phyloP scores from a whole-genome alignment of 257 asterid genomes.

The Gentiana straminea region DNA sequence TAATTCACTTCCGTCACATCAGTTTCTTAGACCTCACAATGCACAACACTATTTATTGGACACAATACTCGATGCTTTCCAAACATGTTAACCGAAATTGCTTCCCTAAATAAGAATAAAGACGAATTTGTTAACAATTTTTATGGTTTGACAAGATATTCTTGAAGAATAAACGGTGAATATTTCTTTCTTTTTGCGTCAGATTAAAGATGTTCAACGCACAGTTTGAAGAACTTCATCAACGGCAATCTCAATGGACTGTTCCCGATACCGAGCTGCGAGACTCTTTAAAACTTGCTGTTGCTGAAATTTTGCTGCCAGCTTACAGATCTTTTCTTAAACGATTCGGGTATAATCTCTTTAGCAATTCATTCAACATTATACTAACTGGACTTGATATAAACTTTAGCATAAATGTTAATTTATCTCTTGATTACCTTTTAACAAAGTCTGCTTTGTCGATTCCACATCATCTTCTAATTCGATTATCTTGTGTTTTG shows the following conservation, averaged over 20 bases:
- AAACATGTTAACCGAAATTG: too few species aligned
- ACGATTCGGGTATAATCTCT: constrained; percentile 57
- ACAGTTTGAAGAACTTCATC: constrained; percentile 98
- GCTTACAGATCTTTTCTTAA: constrained; percentile 93
- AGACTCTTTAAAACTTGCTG: constrained; percentile 92
- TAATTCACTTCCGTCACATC: too few species aligned
- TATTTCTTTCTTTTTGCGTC: constrained; percentile 6
- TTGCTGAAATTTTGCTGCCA: constrained; percentile 91
- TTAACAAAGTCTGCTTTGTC: too few species aligned
- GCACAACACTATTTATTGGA: too few species aligned
- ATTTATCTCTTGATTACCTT: too few species aligned
- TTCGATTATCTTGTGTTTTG: not conserved
- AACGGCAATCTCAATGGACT: constrained; percentile 97
- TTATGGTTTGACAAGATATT: constrained; percentile 8
- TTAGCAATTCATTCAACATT: too few species aligned
- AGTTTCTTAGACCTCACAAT: too few species aligned
- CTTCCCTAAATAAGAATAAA: too few species aligned
- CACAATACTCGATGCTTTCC: too few species aligned
- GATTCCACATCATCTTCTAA: too few species aligned
- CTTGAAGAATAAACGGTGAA: not conserved
- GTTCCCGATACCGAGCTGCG: constrained; percentile 96
- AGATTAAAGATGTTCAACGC: constrained; percentile 83
- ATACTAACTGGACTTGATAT: too few species aligned
- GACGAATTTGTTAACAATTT: not conserved
- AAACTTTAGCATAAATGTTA: too few species aligned